A percentile compares a stretch with the other conserved stretches of the same genome.
These are phyloP conservation scores for Blastobotrys terrestris DNA, from an alignment of 805 yeast species.

Conservation along the genomic window DNA sequence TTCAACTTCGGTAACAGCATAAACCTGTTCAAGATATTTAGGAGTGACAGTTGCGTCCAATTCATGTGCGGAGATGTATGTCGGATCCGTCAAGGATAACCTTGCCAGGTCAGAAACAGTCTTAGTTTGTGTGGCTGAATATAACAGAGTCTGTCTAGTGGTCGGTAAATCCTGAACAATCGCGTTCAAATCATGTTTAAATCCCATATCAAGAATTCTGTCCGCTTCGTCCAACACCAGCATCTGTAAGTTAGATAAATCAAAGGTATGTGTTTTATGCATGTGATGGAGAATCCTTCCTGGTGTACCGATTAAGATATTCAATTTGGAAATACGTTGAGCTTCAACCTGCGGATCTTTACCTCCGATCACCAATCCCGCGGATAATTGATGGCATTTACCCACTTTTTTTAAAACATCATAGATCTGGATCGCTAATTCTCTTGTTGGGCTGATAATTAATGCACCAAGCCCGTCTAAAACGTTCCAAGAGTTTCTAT, in stretches of 20 bases:
- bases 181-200: constrained; percentile 73
- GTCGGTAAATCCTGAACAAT: constrained; percentile 73
- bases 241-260: constrained; percentile 65
- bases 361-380: constrained; percentile 91
- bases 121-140: constrained; percentile 87
- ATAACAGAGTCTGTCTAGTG: constrained; percentile 74
- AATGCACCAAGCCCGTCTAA: constrained; percentile 85
- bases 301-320: constrained; percentile 85
- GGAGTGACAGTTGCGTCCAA: constrained; percentile 56
- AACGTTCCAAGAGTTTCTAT: constrained; percentile 69
- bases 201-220: constrained; percentile 89
- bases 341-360: constrained; percentile 77
- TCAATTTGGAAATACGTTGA: constrained; percentile 72
- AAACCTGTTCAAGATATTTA: constrained; percentile 75
- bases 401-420: constrained; percentile 84
- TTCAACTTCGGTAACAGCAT: constrained; percentile 59
- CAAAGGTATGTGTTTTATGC: constrained; percentile 82
- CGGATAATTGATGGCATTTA: constrained; percentile 64
- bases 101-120: constrained; percentile 78
- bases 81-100: constrained; percentile 60
- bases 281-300: constrained; percentile 86
- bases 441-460: constrained; percentile 88
- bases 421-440: constrained; percentile 82
- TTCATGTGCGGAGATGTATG: constrained; percentile 46
- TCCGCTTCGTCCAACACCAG: constrained; percentile 89